Evolutionary conservation across 2,329 filamentous ascomycete species (phyloP).

Genomic region (Lachnellula cervina): DNA sequence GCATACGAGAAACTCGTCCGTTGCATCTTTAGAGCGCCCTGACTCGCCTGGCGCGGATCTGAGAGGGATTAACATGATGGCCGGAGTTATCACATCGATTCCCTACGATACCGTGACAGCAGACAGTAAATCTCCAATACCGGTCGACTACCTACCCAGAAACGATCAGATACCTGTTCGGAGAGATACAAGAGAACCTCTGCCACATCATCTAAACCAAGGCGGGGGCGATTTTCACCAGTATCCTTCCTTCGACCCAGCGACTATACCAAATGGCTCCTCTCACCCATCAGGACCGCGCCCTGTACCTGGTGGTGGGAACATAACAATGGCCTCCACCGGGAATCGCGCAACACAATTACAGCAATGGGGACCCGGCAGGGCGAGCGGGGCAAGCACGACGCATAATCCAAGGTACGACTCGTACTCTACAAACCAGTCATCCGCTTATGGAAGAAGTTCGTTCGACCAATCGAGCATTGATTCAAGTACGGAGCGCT

Average conservation of each 20-base stretch:
- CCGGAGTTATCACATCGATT: slow-evolving; percentile 81
- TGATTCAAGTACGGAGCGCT: slow-evolving; percentile 54
- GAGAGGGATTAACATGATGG: slow-evolving; percentile 64
- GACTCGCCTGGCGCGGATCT: slow-evolving; percentile 55
- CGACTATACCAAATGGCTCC: slow-evolving; percentile 43
- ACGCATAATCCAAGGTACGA: slow-evolving; percentile 58
- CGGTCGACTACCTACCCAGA: slow-evolving; percentile 68
- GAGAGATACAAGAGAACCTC: slow-evolving; percentile 53
- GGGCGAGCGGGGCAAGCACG: slow-evolving; percentile 50
- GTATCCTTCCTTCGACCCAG: slow-evolving; percentile 69
- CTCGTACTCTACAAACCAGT: slow-evolving; percentile 47
- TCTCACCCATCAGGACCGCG: slow-evolving; percentile 58
- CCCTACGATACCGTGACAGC: slow-evolving; percentile 70
- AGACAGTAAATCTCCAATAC: slow-evolving; percentile 64
- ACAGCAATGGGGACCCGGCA: slow-evolving; percentile 68
- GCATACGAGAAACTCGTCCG: slow-evolving; percentile 68
- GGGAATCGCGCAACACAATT: slow-evolving; percentile 66
- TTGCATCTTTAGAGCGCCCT: slow-evolving; percentile 65
- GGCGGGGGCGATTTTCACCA: slow-evolving; percentile 77
- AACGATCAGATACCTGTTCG: slow-evolving; percentile 57
- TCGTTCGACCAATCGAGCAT: slow-evolving; percentile 63
- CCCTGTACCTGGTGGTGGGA: slow-evolving; percentile 52
- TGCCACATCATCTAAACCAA: slow-evolving; percentile 81
- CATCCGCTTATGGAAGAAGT: slow-evolving; percentile 32
- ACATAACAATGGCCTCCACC: slow-evolving; percentile 66